Percentiles rank a stretch among this genome's conserved stretches.
These are phyloP conservation scores for Kockovaella imperatae DNA, from an alignment of 768 basidiomycete genomes.

Conservation along the genomic window DNA sequence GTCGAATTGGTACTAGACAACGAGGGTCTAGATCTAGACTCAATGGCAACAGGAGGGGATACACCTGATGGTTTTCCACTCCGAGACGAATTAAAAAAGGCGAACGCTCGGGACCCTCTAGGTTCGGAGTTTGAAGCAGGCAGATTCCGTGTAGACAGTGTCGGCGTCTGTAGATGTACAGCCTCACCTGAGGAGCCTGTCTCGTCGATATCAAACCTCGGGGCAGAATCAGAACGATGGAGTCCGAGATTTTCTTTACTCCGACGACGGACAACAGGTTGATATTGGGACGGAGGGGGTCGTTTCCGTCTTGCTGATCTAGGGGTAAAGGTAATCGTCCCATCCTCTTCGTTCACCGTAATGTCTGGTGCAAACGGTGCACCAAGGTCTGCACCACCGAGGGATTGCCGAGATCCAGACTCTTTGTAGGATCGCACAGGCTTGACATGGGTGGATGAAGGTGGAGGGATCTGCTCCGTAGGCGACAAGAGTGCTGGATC, in stretches of 20 bases:
- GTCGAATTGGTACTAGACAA: background rate
- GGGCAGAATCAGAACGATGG: conserved; percentile 27
- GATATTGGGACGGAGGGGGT: conserved; percentile 20
- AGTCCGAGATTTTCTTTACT: conserved; percentile 22
- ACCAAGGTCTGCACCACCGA: conserved; percentile 36
- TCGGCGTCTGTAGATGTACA: conserved; percentile 24
- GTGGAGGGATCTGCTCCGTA: conserved; percentile 15
- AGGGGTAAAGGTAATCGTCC: conserved; percentile 65
- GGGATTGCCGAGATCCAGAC: conserved; percentile 20
- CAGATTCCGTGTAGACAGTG: conserved; percentile 8
- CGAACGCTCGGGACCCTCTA: conserved; percentile 34
- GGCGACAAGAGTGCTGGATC: conserved; percentile 19
- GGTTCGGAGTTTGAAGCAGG: conserved; percentile 3
- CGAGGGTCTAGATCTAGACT: background rate
- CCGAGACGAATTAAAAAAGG: conserved; percentile 32
- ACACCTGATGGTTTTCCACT: background rate
- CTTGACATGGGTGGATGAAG: conserved; percentile 30
- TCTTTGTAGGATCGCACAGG: conserved; percentile 29
- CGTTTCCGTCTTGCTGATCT: conserved; percentile 46
- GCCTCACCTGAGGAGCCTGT: conserved; percentile 33
- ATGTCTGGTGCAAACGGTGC: conserved; percentile 4
- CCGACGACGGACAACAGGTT: conserved; percentile 26
- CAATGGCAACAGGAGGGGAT: background rate
- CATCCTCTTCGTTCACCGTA: conserved; percentile 49
- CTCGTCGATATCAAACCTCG: conserved; percentile 35